Evolutionary conservation across 2,329 filamentous ascomycete species (phyloP).

Genomic region (Thermoascus crustaceus): DNA sequence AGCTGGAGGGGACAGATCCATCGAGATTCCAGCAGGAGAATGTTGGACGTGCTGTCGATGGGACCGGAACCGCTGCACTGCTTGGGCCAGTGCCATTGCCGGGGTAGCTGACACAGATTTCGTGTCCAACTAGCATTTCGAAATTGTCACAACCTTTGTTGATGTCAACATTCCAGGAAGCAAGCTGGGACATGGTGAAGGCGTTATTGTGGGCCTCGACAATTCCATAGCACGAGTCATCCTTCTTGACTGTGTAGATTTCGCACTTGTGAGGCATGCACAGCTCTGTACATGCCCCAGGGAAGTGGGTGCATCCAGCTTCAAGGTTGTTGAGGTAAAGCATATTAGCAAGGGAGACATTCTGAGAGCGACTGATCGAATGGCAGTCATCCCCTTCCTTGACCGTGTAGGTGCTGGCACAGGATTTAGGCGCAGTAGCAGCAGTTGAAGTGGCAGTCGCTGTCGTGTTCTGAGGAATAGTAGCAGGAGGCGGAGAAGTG

Average conservation of each 20-base stretch:
- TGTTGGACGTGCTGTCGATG: no score
- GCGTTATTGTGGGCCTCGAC: neutral
- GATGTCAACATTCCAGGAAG: constrained; percentile 2
- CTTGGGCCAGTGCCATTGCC: no score
- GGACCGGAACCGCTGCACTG: no score
- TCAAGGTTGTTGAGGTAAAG: constrained; percentile 2
- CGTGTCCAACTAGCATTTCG: constrained; percentile 1
- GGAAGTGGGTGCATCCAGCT: constrained; percentile 1
- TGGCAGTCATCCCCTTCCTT: constrained; percentile 1
- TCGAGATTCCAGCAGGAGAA: no score
- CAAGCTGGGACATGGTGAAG: constrained; percentile 2
- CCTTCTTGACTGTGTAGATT: neutral
- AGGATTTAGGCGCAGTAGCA: neutral
- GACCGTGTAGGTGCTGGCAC: constrained; percentile 1
- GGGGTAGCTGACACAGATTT: constrained; percentile 3
- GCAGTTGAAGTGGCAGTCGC: constrained; percentile 2
- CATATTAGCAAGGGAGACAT: constrained; percentile 1
- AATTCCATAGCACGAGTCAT: constrained; percentile 1
- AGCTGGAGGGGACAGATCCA: no score
- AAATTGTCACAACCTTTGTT: neutral
- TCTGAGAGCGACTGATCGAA: neutral
- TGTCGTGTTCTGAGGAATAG: constrained; percentile 1
- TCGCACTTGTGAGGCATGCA: constrained; percentile 2
- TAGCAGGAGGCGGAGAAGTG: constrained; percentile 1
- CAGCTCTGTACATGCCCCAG: neutral